Evolutionary conservation across 2,329 filamentous ascomycete genomes (phyloP).

Genomic region (Aspergillus uvarum): DNA sequence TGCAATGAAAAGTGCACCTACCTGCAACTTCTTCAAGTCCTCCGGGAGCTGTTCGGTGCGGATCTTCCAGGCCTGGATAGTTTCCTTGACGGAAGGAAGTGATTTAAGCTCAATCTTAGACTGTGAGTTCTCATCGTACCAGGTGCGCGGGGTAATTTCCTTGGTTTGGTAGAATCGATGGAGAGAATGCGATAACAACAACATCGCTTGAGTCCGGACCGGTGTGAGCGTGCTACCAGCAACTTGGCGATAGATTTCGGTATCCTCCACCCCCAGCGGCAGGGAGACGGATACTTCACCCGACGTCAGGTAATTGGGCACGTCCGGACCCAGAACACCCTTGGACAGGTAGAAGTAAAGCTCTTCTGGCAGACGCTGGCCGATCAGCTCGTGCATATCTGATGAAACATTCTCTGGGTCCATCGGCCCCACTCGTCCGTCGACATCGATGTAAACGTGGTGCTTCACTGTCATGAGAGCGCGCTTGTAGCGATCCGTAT

Average conservation of each 20-base stretch:
- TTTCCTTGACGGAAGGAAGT: slow-evolving; percentile 53
- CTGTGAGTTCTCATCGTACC: slow-evolving; percentile 74
- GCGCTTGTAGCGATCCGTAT: slow-evolving; percentile 82
- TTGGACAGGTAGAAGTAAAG: slow-evolving; percentile 85
- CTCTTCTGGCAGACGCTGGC: slow-evolving; percentile 85
- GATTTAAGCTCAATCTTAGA: slow-evolving; percentile 64
- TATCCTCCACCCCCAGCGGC: slow-evolving; percentile 80
- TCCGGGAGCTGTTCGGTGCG: slow-evolving; percentile 55
- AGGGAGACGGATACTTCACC: slow-evolving; percentile 74
- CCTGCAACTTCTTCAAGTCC: slow-evolving; percentile 34
- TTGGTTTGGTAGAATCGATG: slow-evolving; percentile 82
- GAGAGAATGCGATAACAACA: slow-evolving; percentile 74
- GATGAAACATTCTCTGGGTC: slow-evolving; percentile 71
- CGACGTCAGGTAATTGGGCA: slow-evolving; percentile 80
- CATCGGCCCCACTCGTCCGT: slow-evolving; percentile 74
- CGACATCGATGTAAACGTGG: slow-evolving; percentile 74
- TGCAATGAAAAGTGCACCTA: slow-evolving; percentile 13
- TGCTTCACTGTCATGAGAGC: slow-evolving; percentile 83
- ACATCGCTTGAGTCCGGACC: slow-evolving; percentile 72
- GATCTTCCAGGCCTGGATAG: slow-evolving; percentile 70
- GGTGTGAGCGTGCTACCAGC: slow-evolving; percentile 72
- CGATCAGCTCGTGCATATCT: slow-evolving; percentile 86
- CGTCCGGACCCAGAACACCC: slow-evolving; percentile 74
- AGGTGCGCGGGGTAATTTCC: slow-evolving; percentile 73
- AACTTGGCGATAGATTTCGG: slow-evolving; percentile 76